Evolutionary conservation across 73 alveolate genomes (phyloP), one percentile per base, ranked within the genome.

Genomic region (Halteria grandinella): DNA sequence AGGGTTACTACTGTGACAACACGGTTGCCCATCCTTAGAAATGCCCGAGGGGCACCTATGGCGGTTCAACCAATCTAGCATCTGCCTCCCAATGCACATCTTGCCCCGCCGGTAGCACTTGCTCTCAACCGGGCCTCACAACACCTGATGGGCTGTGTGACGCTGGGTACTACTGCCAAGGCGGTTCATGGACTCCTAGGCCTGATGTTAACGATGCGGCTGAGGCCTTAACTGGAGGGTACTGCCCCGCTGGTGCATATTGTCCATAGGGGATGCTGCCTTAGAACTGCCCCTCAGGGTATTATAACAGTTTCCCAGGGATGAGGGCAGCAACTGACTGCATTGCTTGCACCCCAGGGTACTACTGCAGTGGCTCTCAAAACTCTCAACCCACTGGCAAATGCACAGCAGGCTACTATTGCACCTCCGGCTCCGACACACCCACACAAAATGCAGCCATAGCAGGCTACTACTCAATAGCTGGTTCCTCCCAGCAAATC

Each of bases 281-380:
- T 18, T 21, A 31, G 17, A 37, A 44, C 51, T 88, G 95, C 71
- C 90, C 92, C 2, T 72, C 88, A 5, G 97, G 97, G 3, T 89
- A 95, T 4, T 91, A 70, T 86, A 88, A 88, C 62, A 75, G 91
- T 24, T 50, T 51, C 59, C 66, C 89, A 14, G 93, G 94, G 20
- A 55, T 63, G 64, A 75, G 70, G 45, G 20, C 85, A 2, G 49
- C 55, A 10, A 12, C 60, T 34, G 95, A 79, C 29, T 91, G 97
- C 77, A 57, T 63, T 20, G 21, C 77, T 4, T 91, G 97, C 54
- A 75, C 94, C 0, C 86, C 90, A 45, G 97, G 97, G 18, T 51
- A 39, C 29, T 88, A 87, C 55, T 91, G 97, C 60, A 60, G 48
- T 24, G 64, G 54, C n/a, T 77, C 76, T 53, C 85, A 89, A 0